phyloP scores from a whole-genome alignment of 192 early-diverging fungal genomes.

The Pecoramyces ruminantium region DNA sequence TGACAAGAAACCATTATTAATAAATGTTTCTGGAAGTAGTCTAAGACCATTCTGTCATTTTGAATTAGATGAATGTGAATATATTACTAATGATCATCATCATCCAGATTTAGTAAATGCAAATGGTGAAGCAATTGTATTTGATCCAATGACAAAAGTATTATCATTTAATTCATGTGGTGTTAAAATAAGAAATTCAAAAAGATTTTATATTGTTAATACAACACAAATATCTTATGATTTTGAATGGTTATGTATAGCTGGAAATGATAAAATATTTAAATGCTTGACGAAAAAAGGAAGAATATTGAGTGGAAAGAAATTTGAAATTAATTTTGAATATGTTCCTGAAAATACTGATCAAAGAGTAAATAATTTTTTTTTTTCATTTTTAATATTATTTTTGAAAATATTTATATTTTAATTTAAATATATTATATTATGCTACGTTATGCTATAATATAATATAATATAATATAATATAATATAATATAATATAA shows the following conservation, averaged over 20 bases:
- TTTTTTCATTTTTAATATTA: no score
- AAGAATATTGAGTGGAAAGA: slow-evolving; percentile 22
- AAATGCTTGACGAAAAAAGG: slow-evolving; percentile 29
- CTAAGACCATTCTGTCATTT: slow-evolving; percentile 46
- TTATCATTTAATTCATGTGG: slow-evolving; percentile 38
- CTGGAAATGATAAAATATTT: slow-evolving; percentile 15
- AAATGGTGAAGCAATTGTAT: slow-evolving; percentile 16
- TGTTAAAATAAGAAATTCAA: slow-evolving; percentile 25
- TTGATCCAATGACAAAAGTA: slow-evolving; percentile 28
- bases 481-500: no score
- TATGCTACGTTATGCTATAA: no score
- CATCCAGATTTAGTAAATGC: slow-evolving; percentile 9
- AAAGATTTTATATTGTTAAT: slow-evolving; percentile 40
- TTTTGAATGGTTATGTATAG: slow-evolving; percentile 24
- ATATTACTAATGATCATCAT: slow-evolving; percentile 20
- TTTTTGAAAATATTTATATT: no score
- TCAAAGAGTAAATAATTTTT: slow-evolving; percentile 13
- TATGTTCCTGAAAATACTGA: slow-evolving; percentile 31
- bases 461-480: no score
- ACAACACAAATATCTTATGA: slow-evolving; percentile 25
- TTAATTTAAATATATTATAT: no score
- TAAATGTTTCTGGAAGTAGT: slow-evolving; percentile 18
- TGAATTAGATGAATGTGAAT: slow-evolving; percentile 40
- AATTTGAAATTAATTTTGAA: slow-evolving; percentile 36
- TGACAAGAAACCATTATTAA: slow-evolving; percentile 14